These are phyloP conservation scores for Umbellularia californica DNA, from an alignment of 164 flowering plant genomes.

Conservation along the genomic window DNA sequence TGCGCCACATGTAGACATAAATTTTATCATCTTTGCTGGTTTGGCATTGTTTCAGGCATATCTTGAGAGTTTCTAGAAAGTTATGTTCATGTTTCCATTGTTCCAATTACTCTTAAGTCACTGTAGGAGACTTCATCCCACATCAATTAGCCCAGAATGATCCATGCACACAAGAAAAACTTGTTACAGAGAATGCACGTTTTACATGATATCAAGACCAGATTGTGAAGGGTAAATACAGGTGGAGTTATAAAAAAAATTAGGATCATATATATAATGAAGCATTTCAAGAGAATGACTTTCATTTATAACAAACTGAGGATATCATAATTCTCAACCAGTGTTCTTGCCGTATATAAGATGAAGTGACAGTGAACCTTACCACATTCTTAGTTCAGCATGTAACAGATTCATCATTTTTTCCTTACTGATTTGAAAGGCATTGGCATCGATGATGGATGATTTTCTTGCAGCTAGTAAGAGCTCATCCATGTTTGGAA, in stretches of 20 bases:
- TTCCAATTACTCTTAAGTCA: background rate
- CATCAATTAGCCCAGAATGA: background rate
- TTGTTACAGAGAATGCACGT: background rate
- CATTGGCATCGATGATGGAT: constrained; percentile 34
- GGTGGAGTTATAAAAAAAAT: background rate
- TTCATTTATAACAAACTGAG: background rate
- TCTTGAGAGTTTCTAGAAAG: background rate
- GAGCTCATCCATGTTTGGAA: constrained; percentile 80
- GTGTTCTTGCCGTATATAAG: background rate
- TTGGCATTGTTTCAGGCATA: background rate
- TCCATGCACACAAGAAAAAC: background rate
- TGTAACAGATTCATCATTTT: constrained; percentile 36
- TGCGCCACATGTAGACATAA: too few relatives aligned
- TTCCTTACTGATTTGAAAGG: constrained; percentile 48
- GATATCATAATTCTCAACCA: background rate
- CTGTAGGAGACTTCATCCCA: background rate
- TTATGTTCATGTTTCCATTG: background rate
- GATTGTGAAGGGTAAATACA: background rate
- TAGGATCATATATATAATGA: background rate
- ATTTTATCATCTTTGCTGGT: background rate
- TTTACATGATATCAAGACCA: too few relatives aligned
- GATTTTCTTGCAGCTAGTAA: constrained; percentile 39
- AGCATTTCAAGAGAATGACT: background rate
- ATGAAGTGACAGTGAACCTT: constrained; percentile 6
- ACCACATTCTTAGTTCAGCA: constrained; percentile 70